A percentile compares a stretch with the other conserved stretches of the same genome.
phyloP scores from a whole-genome alignment of 768 basidiomycete species.

The Mycena vulgaris region DNA sequence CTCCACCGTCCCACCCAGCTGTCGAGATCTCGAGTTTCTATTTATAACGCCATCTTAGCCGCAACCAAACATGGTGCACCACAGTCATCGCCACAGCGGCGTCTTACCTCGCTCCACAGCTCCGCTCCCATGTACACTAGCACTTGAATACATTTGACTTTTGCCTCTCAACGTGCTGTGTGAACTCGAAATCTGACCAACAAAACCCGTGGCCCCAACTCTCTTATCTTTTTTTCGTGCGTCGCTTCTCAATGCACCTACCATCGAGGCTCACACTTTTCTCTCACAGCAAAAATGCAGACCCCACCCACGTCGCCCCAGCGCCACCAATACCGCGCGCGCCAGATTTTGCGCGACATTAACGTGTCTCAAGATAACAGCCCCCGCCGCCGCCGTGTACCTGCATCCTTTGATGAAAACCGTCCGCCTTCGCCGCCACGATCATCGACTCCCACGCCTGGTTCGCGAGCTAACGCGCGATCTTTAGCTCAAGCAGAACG shows the following conservation, averaged over 20 bases:
- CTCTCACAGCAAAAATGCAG: neutral
- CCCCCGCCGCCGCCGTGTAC: neutral
- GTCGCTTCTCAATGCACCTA: neutral
- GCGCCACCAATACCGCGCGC: too few relatives aligned
- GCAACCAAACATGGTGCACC: neutral
- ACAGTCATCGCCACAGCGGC: neutral
- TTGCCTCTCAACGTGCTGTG: neutral
- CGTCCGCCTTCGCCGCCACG: neutral
- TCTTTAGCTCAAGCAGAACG: neutral
- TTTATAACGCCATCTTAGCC: neutral
- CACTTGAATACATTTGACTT: neutral
- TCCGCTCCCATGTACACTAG: neutral
- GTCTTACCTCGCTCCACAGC: neutral
- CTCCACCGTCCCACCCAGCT: too few relatives aligned
- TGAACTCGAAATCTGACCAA: neutral
- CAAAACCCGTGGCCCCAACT: neutral
- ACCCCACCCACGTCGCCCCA: neutral
- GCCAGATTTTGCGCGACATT: too few relatives aligned
- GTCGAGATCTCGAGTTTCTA: too few relatives aligned
- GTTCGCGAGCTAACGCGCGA: neutral
- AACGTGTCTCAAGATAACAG: too few relatives aligned
- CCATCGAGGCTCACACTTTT: neutral
- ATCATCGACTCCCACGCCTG: neutral
- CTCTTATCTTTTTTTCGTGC: neutral
- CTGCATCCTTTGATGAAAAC: neutral